Conservation (phyloP, 441 rosid genomes). For the Flueggea neowawraea region DNA sequence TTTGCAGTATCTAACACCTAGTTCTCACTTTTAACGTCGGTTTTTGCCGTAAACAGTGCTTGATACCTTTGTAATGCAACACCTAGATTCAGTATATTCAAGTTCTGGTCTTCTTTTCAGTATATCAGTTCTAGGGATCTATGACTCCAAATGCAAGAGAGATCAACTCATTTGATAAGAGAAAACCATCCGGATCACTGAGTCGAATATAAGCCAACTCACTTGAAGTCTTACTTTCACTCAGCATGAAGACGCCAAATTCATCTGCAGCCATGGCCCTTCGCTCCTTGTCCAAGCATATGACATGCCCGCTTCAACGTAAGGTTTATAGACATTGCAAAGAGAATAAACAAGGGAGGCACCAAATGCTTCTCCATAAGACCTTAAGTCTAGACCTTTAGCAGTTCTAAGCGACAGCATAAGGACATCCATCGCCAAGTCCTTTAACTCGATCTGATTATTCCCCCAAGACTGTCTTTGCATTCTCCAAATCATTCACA, state of each 20-base stretch:
- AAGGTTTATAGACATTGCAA: constrained; percentile 61
- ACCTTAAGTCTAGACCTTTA: constrained; percentile 69
- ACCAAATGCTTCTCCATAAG: constrained; percentile 63
- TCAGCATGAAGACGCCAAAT: constrained; percentile 24
- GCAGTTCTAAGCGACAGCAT: constrained; percentile 94
- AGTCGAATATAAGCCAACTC: constrained; percentile 56
- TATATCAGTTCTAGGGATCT: constrained; percentile 32
- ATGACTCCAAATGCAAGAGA: constrained; percentile 63
- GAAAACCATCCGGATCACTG: constrained; percentile 92
- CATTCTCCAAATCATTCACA: constrained; percentile 63
- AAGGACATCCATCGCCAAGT: constrained; percentile 70
- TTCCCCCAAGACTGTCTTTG: constrained; percentile 25
- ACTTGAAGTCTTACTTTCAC: constrained; percentile 30
- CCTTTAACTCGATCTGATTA: constrained; percentile 42
- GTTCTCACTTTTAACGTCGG: too few relatives aligned
- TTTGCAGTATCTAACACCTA: too few relatives aligned
- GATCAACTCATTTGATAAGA: constrained; percentile 87
- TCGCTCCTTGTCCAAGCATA: constrained; percentile 62
- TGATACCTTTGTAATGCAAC: not conserved
- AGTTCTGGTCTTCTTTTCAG: not conserved
- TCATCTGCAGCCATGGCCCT: constrained; percentile 39
- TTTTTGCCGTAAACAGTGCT: not conserved
- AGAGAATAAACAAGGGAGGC: constrained; percentile 44
- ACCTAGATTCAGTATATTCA: not conserved
- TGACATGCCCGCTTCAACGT: constrained; percentile 69